phyloP scores from a whole-genome alignment of 495 filamentous ascomycete genomes.

The Chaetomium tenue region DNA sequence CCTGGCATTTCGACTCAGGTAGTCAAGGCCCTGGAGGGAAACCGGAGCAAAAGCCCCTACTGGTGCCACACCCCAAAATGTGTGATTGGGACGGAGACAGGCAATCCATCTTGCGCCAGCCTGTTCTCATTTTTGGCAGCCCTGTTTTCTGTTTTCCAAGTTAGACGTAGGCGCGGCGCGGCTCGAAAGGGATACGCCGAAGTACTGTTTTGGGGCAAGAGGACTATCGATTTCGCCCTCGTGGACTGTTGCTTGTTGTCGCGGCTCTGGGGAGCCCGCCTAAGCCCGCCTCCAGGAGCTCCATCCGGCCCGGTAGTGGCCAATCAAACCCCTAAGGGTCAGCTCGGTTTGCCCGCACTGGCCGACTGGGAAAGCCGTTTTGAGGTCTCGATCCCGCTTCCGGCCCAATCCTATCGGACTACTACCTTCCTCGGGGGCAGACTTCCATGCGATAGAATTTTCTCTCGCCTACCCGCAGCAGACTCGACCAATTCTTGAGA shows the following conservation, averaged over 20 bases:
- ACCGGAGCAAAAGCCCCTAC: conserved; percentile 13
- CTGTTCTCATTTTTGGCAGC: neutral
- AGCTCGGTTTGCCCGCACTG: conserved; percentile 5
- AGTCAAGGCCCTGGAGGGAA: neutral
- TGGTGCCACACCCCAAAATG: conserved; percentile 3
- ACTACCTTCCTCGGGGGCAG: neutral
- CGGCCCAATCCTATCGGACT: conserved; percentile 8
- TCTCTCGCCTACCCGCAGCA: neutral
- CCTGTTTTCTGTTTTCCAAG: neutral
- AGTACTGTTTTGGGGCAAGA: neutral
- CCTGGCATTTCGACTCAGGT: neutral
- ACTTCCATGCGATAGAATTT: neutral
- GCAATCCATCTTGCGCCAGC: too few relatives aligned
- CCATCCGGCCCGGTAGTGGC: conserved; percentile 6
- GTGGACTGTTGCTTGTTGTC: neutral
- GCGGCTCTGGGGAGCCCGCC: conserved; percentile 1
- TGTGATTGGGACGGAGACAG: neutral
- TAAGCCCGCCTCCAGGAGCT: too few relatives aligned
- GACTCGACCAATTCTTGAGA: neutral
- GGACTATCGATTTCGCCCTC: neutral
- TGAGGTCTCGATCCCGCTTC: conserved; percentile 25
- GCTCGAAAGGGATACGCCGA: conserved; percentile 1
- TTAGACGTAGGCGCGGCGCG: neutral
- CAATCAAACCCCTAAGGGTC: conserved; percentile 8
- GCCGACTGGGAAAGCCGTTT: conserved; percentile 10